A percentile compares a stretch with the other conserved stretches of the same genome.
phyloP scores from a whole-genome alignment of 2,329 filamentous ascomycete species.

The Catunica adiposa region DNA sequence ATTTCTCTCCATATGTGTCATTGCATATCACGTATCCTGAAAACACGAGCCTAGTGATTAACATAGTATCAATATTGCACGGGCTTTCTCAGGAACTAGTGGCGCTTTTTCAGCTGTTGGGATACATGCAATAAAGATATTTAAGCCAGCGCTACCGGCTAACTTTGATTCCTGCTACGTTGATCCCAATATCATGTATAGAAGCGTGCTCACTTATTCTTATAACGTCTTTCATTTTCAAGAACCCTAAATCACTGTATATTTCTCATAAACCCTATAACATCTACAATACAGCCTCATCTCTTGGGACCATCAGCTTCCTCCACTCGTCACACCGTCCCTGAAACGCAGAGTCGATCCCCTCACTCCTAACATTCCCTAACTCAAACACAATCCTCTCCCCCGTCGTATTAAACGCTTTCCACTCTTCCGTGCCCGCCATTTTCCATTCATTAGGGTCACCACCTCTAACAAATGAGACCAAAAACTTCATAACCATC shows the following conservation, averaged over 20 bases:
- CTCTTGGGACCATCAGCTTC: conserved; percentile 1
- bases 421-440: conserved; percentile 26
- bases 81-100: too few relatives aligned
- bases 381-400: conserved; percentile 24
- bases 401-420: conserved; percentile 21
- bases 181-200: too few relatives aligned
- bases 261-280: neutral
- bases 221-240: too few relatives aligned
- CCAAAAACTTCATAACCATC: conserved; percentile 32
- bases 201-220: too few relatives aligned
- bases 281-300: neutral
- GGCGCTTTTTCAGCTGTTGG: too few relatives aligned
- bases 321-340: neutral
- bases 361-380: conserved; percentile 24
- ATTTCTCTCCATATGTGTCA: too few relatives aligned
- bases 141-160: too few relatives aligned
- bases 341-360: neutral
- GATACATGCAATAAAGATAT: too few relatives aligned
- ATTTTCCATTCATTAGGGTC: conserved; percentile 27
- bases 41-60: too few relatives aligned
- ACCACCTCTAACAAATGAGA: conserved; percentile 30
- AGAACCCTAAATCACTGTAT: neutral
- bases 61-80: too few relatives aligned
- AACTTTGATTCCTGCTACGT: too few relatives aligned
- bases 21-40: too few relatives aligned